These are phyloP conservation scores for Hypericum androsaemum DNA, from an alignment of 345 rosid species.

Conservation along the genomic window DNA sequence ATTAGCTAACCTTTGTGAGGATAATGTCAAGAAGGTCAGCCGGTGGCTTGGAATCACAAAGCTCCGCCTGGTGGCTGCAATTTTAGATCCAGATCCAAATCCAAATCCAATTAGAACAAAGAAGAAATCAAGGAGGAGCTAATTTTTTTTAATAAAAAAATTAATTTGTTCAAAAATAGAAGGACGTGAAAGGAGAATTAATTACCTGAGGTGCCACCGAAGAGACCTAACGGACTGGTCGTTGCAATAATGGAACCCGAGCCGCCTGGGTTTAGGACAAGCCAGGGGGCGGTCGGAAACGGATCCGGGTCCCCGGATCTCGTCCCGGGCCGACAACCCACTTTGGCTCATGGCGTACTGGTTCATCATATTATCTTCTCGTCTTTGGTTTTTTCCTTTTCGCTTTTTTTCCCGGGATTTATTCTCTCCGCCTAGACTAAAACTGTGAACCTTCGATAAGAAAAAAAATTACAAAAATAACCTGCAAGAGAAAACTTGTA, in stretches of 20 bases:
- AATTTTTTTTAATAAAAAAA: neutral
- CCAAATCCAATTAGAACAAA: neutral
- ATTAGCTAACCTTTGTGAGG: slow-evolving; percentile 51
- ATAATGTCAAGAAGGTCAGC: slow-evolving; percentile 65
- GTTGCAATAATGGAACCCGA: slow-evolving; percentile 25
- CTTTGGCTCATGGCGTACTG: slow-evolving; percentile 51
- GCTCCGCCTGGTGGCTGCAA: slow-evolving; percentile 62
- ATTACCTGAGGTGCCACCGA: slow-evolving; percentile 50
- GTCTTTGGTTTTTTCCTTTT: neutral
- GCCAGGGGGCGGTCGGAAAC: slow-evolving; percentile 38
- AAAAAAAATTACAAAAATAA: too few relatives aligned
- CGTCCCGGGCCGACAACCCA: slow-evolving; percentile 41
- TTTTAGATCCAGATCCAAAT: neutral
- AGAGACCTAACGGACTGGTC: slow-evolving; percentile 44
- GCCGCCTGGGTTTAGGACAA: slow-evolving; percentile 74
- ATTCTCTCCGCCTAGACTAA: too few relatives aligned
- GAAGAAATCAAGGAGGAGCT: neutral
- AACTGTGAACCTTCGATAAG: too few relatives aligned
- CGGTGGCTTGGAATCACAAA: slow-evolving; percentile 47
- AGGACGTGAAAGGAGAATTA: neutral
- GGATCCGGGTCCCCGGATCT: slow-evolving; percentile 30
- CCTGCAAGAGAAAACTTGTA: too few relatives aligned
- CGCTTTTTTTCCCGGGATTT: too few relatives aligned
- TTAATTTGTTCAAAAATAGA: neutral
- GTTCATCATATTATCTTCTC: slow-evolving; percentile 32